phyloP scores from a whole-genome alignment of 2,329 filamentous ascomycete genomes.

The Aspergillus aculeatinus region DNA sequence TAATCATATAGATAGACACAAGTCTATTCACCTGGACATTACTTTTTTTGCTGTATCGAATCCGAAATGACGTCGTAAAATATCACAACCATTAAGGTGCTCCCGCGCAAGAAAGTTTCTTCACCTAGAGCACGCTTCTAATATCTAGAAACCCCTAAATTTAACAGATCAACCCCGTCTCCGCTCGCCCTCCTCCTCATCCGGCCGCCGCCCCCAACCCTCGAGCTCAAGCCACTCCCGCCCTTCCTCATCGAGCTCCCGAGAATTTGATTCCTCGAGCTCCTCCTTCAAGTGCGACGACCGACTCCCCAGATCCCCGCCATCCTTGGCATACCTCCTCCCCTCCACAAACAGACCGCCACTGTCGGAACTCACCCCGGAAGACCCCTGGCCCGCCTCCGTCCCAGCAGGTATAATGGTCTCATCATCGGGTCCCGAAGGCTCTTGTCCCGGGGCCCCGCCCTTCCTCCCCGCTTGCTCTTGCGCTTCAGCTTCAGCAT shows the following conservation, averaged over 20 bases:
- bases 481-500: slow-evolving; percentile 19
- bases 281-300: neutral
- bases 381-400: neutral
- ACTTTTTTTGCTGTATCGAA: too few species aligned
- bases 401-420: neutral
- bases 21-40: too few species aligned
- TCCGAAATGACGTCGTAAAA: neutral
- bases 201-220: neutral
- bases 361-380: neutral
- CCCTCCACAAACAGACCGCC: neutral
- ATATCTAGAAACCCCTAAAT: too few species aligned
- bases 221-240: slow-evolving; percentile 1
- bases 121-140: too few species aligned
- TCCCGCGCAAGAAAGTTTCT: too few species aligned
- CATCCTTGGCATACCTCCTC: neutral
- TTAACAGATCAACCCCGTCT: neutral
- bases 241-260: neutral
- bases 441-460: neutral
- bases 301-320: neutral
- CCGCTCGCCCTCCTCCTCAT: slow-evolving; percentile 1
- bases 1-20: too few species aligned
- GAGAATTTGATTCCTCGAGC: too few species aligned
- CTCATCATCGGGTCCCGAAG: neutral
- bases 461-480: neutral
- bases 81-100: too few species aligned